A percentile compares a stretch with the other conserved stretches of the same genome.
phyloP scores from a whole-genome alignment of 2,329 filamentous ascomycete genomes.

The Diaporthe sp. region DNA sequence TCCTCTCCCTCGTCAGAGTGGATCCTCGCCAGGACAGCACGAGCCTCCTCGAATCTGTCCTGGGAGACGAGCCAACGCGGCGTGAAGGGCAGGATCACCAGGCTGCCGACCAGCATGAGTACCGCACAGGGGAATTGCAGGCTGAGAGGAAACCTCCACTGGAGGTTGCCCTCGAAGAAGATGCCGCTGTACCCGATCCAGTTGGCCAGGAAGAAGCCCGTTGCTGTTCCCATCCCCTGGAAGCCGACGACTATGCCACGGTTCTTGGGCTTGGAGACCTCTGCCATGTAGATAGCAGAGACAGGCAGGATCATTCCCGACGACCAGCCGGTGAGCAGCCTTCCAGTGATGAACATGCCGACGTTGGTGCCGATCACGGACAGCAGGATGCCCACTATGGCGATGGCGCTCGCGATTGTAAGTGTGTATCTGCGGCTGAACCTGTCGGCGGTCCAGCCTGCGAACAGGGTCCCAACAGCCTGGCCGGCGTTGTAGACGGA shows the following conservation, averaged over 20 bases:
- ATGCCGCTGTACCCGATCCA: slow-evolving; percentile 57
- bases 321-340: slow-evolving; percentile 46
- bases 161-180: slow-evolving; percentile 48
- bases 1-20: slow-evolving; percentile 44
- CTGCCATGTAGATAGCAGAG: slow-evolving; percentile 48
- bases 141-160: slow-evolving; percentile 54
- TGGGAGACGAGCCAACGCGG: slow-evolving; percentile 46
- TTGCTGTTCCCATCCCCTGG: slow-evolving; percentile 52
- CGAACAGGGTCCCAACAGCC: slow-evolving; percentile 48
- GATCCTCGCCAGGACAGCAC: slow-evolving; percentile 45
- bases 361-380: slow-evolving; percentile 18
- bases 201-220: slow-evolving; percentile 55
- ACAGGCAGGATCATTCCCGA: slow-evolving; percentile 46
- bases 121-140: slow-evolving; percentile 46
- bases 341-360: slow-evolving; percentile 49
- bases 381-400: slow-evolving; percentile 31
- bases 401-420: slow-evolving; percentile 47
- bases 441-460: slow-evolving; percentile 51
- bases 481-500: slow-evolving; percentile 52
- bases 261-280: slow-evolving; percentile 47
- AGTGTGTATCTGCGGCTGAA: slow-evolving; percentile 54
- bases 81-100: slow-evolving; percentile 46
- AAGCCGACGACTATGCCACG: slow-evolving; percentile 46
- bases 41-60: slow-evolving; percentile 47
- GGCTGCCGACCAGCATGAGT: slow-evolving; percentile 24